These are phyloP conservation scores for Solanum bukasovii DNA, from an alignment of 257 asterid species.

Conservation along the genomic window DNA sequence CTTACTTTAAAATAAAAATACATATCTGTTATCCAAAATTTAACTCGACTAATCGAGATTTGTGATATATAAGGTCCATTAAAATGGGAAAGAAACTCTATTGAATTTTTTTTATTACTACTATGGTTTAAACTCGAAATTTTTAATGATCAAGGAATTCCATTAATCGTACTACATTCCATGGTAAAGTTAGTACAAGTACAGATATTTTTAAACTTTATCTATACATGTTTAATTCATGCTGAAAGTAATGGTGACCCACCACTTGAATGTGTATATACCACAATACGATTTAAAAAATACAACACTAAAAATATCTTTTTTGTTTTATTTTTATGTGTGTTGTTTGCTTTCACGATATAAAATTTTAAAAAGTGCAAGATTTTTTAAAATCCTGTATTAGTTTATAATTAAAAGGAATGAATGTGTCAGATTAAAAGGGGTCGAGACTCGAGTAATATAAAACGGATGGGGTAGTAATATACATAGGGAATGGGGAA, in stretches of 20 bases:
- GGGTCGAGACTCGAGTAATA: too few relatives aligned
- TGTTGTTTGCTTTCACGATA: background rate
- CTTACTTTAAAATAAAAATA: background rate
- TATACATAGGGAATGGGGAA: background rate
- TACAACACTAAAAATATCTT: background rate
- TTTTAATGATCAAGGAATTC: background rate
- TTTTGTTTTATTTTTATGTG: background rate
- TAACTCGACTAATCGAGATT: background rate
- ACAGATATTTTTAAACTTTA: background rate
- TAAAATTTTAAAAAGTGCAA: background rate
- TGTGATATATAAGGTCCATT: background rate
- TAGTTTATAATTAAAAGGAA: too few relatives aligned
- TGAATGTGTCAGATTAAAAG: fast-evolving
- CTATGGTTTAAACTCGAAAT: background rate
- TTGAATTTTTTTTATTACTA: too few relatives aligned
- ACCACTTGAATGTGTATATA: background rate
- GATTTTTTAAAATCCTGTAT: fast-evolving
- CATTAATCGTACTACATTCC: background rate
- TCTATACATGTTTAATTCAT: background rate
- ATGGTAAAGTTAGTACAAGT: background rate
- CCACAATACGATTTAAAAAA: background rate
- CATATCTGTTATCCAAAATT: background rate
- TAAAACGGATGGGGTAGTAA: background rate
- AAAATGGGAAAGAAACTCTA: background rate
- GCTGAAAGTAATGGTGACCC: background rate